Percentiles rank a stretch among this genome's conserved stretches.
phyloP scores from a whole-genome alignment of 2,329 filamentous ascomycete genomes.

The Fusarium begoniae region DNA sequence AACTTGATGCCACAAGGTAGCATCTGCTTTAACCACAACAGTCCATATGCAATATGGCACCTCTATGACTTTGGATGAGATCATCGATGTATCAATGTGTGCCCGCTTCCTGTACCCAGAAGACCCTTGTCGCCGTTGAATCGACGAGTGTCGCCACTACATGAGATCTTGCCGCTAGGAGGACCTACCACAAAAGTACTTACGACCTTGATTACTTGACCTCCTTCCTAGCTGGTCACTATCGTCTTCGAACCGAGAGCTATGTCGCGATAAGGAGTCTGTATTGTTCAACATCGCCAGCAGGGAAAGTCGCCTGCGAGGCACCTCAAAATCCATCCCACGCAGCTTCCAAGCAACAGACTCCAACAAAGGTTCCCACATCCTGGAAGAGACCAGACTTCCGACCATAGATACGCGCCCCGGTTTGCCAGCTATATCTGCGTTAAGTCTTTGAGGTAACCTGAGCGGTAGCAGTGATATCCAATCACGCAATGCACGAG shows the following conservation, averaged over 20 bases:
- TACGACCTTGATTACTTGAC: slow-evolving; percentile 3
- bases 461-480: background rate
- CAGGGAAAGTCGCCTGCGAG: background rate
- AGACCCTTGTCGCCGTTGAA: slow-evolving; percentile 2
- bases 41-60: background rate
- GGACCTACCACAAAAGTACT: slow-evolving; percentile 27
- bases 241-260: background rate
- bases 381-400: background rate
- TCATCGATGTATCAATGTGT: background rate
- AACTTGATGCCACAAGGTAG: background rate
- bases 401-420: background rate
- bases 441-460: background rate
- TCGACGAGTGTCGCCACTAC: background rate
- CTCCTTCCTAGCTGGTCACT: slow-evolving; percentile 36
- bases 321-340: background rate
- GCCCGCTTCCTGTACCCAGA: slow-evolving; percentile 5
- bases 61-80: slow-evolving; percentile 16
- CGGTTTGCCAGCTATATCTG: background rate
- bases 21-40: background rate
- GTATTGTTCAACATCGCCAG: slow-evolving; percentile 8
- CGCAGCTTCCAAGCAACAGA: background rate
- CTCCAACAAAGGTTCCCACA: slow-evolving; percentile 15
- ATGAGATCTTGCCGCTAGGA: background rate
- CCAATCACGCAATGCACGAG: background rate
- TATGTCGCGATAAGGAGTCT: slow-evolving; percentile 21